Evolutionary conservation across 176 grass and related monocot species (phyloP).

Genomic region (Oropetium thomaeum): DNA sequence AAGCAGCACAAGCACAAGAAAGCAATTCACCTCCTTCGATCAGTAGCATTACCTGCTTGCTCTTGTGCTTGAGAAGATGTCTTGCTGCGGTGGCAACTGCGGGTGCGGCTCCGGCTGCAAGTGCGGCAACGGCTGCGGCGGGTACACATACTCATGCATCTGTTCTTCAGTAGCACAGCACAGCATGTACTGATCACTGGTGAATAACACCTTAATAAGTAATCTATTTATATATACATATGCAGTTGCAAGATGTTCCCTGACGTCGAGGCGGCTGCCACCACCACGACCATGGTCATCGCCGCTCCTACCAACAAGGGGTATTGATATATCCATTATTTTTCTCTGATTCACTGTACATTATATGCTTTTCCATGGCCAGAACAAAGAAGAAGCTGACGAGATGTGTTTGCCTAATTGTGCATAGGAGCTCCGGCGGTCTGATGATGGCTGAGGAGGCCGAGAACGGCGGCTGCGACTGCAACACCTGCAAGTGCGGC

Average conservation of each 20-base stretch:
- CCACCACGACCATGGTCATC: conserved; percentile 42
- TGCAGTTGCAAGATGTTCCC: conserved; percentile 66
- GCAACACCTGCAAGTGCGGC: conserved; percentile 73
- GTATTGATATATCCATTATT: not conserved
- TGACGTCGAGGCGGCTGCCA: conserved; percentile 51
- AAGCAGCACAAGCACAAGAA: conserved; percentile 25
- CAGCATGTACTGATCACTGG: not conserved
- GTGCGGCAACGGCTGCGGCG: conserved; percentile 65
- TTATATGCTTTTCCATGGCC: not conserved
- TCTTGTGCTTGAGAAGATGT: conserved; percentile 34
- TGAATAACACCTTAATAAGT: no score
- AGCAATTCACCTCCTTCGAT: not conserved
- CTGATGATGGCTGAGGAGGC: conserved; percentile 41
- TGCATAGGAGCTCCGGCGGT: conserved; percentile 44
- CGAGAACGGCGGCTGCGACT: conserved; percentile 60
- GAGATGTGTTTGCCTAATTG: not conserved
- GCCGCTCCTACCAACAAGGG: conserved; percentile 45
- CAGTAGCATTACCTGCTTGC: not conserved
- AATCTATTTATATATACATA: not conserved
- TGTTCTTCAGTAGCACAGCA: not conserved
- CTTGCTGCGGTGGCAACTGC: conserved; percentile 88
- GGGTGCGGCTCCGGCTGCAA: conserved; percentile 68
- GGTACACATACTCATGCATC: conserved; percentile 16
- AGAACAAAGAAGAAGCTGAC: not conserved
- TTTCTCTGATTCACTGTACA: not conserved